Base-by-base conservation (phyloP, 129 eudicot species). In the Logfia minima region DNA sequence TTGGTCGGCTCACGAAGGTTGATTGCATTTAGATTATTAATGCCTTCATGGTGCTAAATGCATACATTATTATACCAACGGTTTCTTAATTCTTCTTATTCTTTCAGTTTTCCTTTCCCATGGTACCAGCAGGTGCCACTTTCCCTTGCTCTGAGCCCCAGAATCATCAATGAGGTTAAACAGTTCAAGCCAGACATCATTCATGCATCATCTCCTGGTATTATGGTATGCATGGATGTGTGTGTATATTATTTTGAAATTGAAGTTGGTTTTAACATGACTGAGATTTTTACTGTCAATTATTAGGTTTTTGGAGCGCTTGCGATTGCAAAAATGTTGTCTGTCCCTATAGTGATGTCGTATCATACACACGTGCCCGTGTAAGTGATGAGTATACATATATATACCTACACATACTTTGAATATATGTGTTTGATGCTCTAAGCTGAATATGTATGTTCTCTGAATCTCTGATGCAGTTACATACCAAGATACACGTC, bases 311-410 rank as follows among this genome's bases (percentile, higher is more conserved):
- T 95, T 62, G 99, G 99, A 64, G 99, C 99, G 65, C 96, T 95
- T 41, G 71, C 79, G 19, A 95, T 95, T 86, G 99, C 99, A 68
- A 95, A 95, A 86, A 81, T 95, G 76, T 73, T 95, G 79, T 81
- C 83, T 69, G 99, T 95, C 29, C 99, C 99, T 22, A 82, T 95
- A 31, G 99, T 95, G 81, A 95, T 95, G 99, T 95, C 99, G 3
- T 95, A 95, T 83, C 99, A 91, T 81, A 95, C 99, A 19, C 99
- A 95, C 39, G 97, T 95, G 37, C 99, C 99, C 17, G 99, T 95
- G 99, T 95, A 91, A 83, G 99, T 89, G 18, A 56, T 41, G 37
- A 28, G 14, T 22, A 19, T 67, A 14, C 4, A 39, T 18, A 56
- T 3, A 61, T 34, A n/a, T 28, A 60, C 16, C 48, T 41, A 10